These are phyloP conservation scores for Fistulinella cinereoalba DNA, from an alignment of 1,284 basidiomycete species.

Conservation along the genomic window DNA sequence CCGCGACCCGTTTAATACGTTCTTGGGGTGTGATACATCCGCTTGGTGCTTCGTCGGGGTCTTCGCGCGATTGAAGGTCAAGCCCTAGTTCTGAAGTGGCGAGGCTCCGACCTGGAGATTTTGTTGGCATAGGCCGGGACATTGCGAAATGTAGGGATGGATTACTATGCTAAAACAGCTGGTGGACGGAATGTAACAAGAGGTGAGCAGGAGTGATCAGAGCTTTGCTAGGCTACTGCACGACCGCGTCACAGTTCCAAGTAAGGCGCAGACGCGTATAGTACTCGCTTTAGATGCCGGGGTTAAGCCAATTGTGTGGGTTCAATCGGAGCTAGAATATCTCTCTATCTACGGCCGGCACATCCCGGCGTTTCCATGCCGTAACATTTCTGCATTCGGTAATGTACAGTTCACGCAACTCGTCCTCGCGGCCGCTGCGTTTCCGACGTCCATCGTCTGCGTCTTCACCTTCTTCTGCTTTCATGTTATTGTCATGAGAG, in stretches of 20 bases:
- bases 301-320: not conserved
- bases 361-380: conserved; percentile 15
- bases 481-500: conserved; percentile 49
- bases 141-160: conserved; percentile 15
- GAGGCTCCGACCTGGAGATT: conserved; percentile 21
- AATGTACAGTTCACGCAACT: conserved; percentile 6
- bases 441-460: conserved; percentile 21
- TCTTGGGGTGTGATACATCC: conserved; percentile 46
- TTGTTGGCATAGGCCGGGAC: conserved; percentile 29
- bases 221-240: not conserved
- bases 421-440: conserved; percentile 28
- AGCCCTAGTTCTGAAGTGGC: conserved; percentile 18
- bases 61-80: conserved; percentile 12
- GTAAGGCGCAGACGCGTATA: not conserved
- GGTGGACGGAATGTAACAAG: not conserved
- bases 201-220: conserved; percentile 5
- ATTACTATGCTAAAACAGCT: conserved; percentile 12
- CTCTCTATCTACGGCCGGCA: no score
- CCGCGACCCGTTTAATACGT: conserved; percentile 42
- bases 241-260: conserved; percentile 7
- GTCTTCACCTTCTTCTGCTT: conserved; percentile 19
- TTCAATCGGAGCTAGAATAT: conserved; percentile 18
- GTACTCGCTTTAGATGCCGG: not conserved
- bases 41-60: conserved; percentile 29
- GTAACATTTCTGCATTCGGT: conserved; percentile 11